These are phyloP conservation scores for Alternaria gaisen DNA, from an alignment of 2,329 filamentous ascomycete species.

Conservation along the genomic window DNA sequence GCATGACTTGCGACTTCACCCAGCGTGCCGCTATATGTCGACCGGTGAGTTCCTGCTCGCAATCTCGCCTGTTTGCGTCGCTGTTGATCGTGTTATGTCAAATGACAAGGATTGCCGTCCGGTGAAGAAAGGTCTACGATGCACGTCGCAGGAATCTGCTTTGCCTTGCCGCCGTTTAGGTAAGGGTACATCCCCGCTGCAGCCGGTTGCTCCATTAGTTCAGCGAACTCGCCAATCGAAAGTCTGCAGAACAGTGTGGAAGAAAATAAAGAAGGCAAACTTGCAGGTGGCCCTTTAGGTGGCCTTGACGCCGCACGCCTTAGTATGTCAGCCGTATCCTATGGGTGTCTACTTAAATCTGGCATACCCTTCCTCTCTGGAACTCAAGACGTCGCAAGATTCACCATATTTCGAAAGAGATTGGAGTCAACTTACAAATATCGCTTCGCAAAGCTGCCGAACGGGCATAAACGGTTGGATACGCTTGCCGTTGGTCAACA, in stretches of 20 bases:
- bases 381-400: background rate
- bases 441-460: slow-evolving; percentile 11
- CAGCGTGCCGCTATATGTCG: background rate
- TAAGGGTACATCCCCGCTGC: slow-evolving; percentile 16
- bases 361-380: slow-evolving; percentile 20
- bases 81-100: slow-evolving; percentile 4
- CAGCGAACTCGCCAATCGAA: slow-evolving; percentile 23
- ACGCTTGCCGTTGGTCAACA: slow-evolving; percentile 11
- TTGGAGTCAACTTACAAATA: slow-evolving; percentile 13
- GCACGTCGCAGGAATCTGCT: slow-evolving; percentile 10
- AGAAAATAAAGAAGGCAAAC: slow-evolving; percentile 27
- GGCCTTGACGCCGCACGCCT: slow-evolving; percentile 7
- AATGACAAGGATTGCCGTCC: slow-evolving; percentile 16
- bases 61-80: slow-evolving; percentile 3
- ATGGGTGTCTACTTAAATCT: slow-evolving; percentile 33
- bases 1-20: slow-evolving; percentile 15
- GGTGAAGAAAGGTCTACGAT: slow-evolving; percentile 18
- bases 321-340: slow-evolving; percentile 22
- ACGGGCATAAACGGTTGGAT: slow-evolving; percentile 1
- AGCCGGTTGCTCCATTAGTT: slow-evolving; percentile 17
- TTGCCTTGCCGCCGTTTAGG: slow-evolving; percentile 14
- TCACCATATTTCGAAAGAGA: background rate
- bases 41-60: slow-evolving; percentile 17
- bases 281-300: slow-evolving; percentile 25
- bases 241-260: slow-evolving; percentile 9